Percentiles rank a stretch among this genome's conserved stretches.
Evolutionary conservation across 352 stramenopile species (phyloP).

Genomic region (Pythium scleroteichum): DNA sequence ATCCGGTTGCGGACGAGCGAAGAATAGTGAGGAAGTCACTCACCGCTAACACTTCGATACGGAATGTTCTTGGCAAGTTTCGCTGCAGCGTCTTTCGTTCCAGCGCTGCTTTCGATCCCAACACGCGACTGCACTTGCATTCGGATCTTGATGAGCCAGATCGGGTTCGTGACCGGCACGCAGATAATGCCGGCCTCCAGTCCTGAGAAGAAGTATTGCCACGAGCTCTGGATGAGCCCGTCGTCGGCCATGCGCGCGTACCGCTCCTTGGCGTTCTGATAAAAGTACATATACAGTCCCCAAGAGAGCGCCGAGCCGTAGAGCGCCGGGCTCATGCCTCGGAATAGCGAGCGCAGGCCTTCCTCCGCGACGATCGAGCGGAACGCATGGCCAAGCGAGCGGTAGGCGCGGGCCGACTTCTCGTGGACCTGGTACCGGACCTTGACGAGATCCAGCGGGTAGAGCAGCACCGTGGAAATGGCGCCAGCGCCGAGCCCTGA

Average conservation of each 20-base stretch:
- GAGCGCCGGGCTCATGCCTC: conserved; percentile 94
- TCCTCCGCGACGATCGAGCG: conserved; percentile 83
- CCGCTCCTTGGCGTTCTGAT: conserved; percentile 94
- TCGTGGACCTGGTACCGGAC: conserved; percentile 97
- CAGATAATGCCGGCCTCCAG: conserved; percentile 88
- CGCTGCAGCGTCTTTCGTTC: conserved; percentile 53
- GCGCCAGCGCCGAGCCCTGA: conserved; percentile 76
- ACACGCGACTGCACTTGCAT: conserved; percentile 91
- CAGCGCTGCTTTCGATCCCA: conserved; percentile 39
- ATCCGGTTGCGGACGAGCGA: neutral
- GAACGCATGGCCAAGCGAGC: conserved; percentile 71
- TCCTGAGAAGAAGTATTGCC: conserved; percentile 81
- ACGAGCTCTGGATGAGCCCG: conserved; percentile 71
- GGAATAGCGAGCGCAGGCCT: conserved; percentile 89
- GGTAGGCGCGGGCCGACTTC: conserved; percentile 63
- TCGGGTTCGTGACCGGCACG: conserved; percentile 97
- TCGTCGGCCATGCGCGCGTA: conserved; percentile 74
- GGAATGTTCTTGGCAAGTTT: conserved; percentile 61
- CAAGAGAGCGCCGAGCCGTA: conserved; percentile 95
- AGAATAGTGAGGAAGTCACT: neutral
- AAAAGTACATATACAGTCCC: conserved; percentile 99
- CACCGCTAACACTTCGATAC: conserved; percentile 69
- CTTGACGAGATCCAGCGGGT: conserved; percentile 98
- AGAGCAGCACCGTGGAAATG: conserved; percentile 86
- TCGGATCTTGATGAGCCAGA: conserved; percentile 98